Percentiles rank a stretch among this genome's conserved stretches.
Evolutionary conservation across 202 grass and related monocot genomes (phyloP).

Genomic region (Brachypodium distachyon): DNA sequence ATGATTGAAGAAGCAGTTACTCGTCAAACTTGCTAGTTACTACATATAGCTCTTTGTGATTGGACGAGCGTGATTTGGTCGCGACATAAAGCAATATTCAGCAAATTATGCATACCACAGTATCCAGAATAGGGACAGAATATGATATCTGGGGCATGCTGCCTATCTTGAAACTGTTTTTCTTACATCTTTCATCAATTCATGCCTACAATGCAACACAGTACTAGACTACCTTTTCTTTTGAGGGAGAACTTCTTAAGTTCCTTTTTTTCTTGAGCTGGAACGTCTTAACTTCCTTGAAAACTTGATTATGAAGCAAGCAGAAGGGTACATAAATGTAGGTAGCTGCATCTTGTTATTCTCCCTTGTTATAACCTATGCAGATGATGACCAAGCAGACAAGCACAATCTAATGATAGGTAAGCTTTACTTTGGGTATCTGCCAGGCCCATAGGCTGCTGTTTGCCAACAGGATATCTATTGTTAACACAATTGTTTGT

Average conservation of each 20-base stretch:
- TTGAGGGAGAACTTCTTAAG: too few relatives aligned
- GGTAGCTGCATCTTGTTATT: neutral
- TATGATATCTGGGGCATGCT: neutral
- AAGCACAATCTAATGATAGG: conserved; percentile 1
- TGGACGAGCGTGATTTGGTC: neutral
- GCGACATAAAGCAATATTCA: neutral
- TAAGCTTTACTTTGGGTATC: conserved; percentile 16
- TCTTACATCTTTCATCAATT: neutral
- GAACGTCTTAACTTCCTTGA: neutral
- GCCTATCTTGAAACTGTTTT: neutral
- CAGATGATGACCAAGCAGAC: neutral
- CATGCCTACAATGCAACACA: neutral
- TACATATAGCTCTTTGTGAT: neutral
- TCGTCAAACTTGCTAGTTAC: neutral
- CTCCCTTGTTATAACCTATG: neutral
- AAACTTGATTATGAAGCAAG: conserved; percentile 12
- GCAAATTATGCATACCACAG: neutral
- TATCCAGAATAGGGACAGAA: neutral
- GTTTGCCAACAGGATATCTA: conserved; percentile 7
- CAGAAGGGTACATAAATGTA: neutral
- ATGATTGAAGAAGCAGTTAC: neutral
- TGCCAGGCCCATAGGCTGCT: conserved; percentile 14
- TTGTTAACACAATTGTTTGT: conserved; percentile 5
- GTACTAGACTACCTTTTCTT: too few relatives aligned
- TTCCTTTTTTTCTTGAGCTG: neutral